Conservation (phyloP, 2,329 filamentous ascomycete species). For the Apiospora phragmitis region DNA sequence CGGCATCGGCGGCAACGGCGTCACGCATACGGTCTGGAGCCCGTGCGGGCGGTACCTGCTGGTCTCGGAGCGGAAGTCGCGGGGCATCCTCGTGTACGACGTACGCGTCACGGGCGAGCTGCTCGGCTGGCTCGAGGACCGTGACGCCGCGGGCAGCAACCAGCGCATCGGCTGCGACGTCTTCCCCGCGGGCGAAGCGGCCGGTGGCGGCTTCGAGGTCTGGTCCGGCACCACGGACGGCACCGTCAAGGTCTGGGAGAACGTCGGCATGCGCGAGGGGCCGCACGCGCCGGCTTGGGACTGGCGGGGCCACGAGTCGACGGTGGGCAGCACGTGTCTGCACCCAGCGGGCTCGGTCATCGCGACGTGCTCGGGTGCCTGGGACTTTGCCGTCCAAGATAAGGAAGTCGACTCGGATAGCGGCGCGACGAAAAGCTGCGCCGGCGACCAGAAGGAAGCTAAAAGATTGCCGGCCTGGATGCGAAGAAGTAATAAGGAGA, state of each 20-base stretch:
- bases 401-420: slow-evolving; percentile 13
- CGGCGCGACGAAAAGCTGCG: background rate
- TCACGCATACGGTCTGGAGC: slow-evolving; percentile 62
- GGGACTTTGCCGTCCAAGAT: slow-evolving; percentile 37
- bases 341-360: slow-evolving; percentile 57
- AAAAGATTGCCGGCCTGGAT: slow-evolving; percentile 23
- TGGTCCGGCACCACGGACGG: slow-evolving; percentile 62
- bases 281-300: slow-evolving; percentile 46
- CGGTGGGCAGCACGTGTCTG: slow-evolving; percentile 50
- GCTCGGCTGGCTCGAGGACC: slow-evolving; percentile 54
- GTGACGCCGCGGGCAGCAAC: slow-evolving; percentile 48
- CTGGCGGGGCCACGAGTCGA: slow-evolving; percentile 44
- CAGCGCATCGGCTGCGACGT: slow-evolving; percentile 58
- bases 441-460: background rate
- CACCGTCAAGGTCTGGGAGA: slow-evolving; percentile 58
- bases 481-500: slow-evolving; percentile 36
- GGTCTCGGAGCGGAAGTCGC: slow-evolving; percentile 60
- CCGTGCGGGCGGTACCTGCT: slow-evolving; percentile 63
- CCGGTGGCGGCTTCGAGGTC: slow-evolving; percentile 53
- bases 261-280: slow-evolving; percentile 50
- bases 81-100: slow-evolving; percentile 61
- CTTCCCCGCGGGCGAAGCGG: slow-evolving; percentile 41
- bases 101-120: slow-evolving; percentile 59
- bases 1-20: slow-evolving; percentile 60
- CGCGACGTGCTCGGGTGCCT: slow-evolving; percentile 58